Evolutionary conservation across 768 basidiomycete genomes (phyloP), one percentile per base, ranked within the genome.

Genomic region (Lactarius pseudohatsudake): DNA sequence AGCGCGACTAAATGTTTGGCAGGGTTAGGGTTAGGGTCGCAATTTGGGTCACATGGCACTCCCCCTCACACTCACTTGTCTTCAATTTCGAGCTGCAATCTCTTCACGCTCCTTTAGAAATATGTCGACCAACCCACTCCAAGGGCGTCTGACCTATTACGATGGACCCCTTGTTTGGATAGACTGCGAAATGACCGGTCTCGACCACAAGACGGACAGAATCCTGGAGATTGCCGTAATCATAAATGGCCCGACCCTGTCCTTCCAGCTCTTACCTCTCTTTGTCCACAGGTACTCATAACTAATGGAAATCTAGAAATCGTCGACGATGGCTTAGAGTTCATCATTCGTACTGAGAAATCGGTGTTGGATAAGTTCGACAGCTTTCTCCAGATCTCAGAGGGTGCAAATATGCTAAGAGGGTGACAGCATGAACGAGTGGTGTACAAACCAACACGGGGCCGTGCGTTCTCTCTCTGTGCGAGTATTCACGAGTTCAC

Each of bases 131-230:
- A 61, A 28, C 45, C 36, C 47, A 34, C 57, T 56, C 8, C 6
- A 18, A n/a, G 66, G 50, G 7, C 22, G n/a, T 40, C n/a, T 67
- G 62, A 63, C 66, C 0, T 84, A 81, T 61, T 69, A 75, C n/a
- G 84, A 83, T 40, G 87, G 88, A 0, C 89, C 91, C 11, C 76
- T 92, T 63, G 87, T 92, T 8, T 89, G 92, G 92, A 82, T 94
- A 59, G 92, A 94, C 75, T 92, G 91, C 71, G 92, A 94, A 77
- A 94, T 94, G 84, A 93, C 92, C 2, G 92, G 92, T 4, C 80
- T 94, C 45, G 76, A 89, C 72, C 82, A 82, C 4, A 79, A 81
- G 57, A 86, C 77, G 47, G 89, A 93, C 76, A 86, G 83, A 69
- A 84, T 94, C 34, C 74, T 94, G 2, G 94, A 96, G 76, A 90